Percentiles rank a stretch among this genome's conserved stretches.
phyloP scores from a whole-genome alignment of 2,329 filamentous ascomycete genomes.

The Calonectria crousiana region DNA sequence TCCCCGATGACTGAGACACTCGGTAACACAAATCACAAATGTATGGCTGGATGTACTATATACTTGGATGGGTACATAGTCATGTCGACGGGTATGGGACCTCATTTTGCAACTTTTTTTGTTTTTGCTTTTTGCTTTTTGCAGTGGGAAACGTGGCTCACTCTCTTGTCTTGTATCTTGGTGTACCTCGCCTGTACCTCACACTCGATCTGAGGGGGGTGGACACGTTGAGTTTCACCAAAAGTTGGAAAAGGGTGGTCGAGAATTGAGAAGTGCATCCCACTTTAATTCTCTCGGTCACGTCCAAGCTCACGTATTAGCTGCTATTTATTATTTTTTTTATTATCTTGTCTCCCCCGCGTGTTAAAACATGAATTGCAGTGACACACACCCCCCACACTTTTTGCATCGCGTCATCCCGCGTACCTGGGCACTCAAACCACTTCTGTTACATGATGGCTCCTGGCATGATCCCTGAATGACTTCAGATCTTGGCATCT shows the following conservation, averaged over 20 bases:
- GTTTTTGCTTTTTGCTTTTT: background rate
- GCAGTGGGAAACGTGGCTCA: background rate
- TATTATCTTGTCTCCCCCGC: slow-evolving; percentile 2
- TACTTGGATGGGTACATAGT: background rate
- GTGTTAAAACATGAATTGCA: slow-evolving; percentile 10
- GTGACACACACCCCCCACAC: slow-evolving; percentile 32
- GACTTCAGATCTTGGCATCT: slow-evolving; percentile 9
- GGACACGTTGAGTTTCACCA: background rate
- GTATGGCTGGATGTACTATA: background rate
- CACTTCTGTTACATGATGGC: slow-evolving; percentile 14
- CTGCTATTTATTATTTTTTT: background rate
- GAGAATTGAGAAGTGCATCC: background rate
- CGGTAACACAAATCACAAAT: background rate
- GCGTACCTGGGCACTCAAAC: slow-evolving; percentile 34
- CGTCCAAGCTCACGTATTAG: background rate
- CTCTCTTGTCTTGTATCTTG: background rate
- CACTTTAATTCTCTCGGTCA: background rate
- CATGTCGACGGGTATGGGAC: background rate
- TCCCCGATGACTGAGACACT: slow-evolving; percentile 4
- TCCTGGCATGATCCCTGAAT: slow-evolving; percentile 14
- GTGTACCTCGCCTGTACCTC: background rate
- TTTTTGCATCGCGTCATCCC: slow-evolving; percentile 38
- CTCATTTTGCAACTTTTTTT: background rate
- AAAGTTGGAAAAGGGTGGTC: background rate
- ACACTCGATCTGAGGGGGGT: background rate